Base-by-base conservation (phyloP, 106 monocot species). In the Posidonia australis region DNA sequence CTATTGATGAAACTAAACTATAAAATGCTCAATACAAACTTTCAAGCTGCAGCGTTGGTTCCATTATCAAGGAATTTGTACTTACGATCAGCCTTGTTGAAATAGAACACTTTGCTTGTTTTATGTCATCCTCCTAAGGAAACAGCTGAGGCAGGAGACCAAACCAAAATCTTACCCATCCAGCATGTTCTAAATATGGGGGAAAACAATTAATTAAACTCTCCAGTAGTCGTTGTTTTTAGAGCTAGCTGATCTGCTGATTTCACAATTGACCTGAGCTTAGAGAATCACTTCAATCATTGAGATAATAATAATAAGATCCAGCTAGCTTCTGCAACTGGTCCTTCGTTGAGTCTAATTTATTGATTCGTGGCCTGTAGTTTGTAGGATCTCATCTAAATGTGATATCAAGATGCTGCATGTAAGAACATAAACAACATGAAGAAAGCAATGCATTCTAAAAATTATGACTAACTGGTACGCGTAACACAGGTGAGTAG, bases 341-440 rank as follows among this genome's bases (percentile, higher is more conserved):
- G 66, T 93, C 89, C 78, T 93, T 89, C 13, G 79, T 79, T 0
- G 93, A 93, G 0, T 89, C 89, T 64, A 86, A 67, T 71, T 93
- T 93, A 67, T 89, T 93, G 51, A 89, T 89, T 30, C 86, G 71
- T 18, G 89, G 86, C 60, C 93, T 83, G 68, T 81, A 89, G 44
- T 89, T 93, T n/a, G 93, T 89, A 25, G 93, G 93, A 77, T 93
- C 89, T 67, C 83, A 45, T 65, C 93, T 78, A 60, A 93, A 93
- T 5, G 93, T 93, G 43, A 93, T 89, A 72, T 93, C 82, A 57
- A 93, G 81, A 71, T 93, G 88, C 93, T 93, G 83, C 67, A 66
- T 18, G 9, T 21, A 63, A 71, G 18, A 25, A n/a, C 49, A 49
- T 9, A 49, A 49, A 19, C 13, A 14, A 9, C 49, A 19, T 19